These are phyloP conservation scores for Cytospora leucostoma DNA, from an alignment of 2,329 filamentous ascomycete species.

Conservation along the genomic window DNA sequence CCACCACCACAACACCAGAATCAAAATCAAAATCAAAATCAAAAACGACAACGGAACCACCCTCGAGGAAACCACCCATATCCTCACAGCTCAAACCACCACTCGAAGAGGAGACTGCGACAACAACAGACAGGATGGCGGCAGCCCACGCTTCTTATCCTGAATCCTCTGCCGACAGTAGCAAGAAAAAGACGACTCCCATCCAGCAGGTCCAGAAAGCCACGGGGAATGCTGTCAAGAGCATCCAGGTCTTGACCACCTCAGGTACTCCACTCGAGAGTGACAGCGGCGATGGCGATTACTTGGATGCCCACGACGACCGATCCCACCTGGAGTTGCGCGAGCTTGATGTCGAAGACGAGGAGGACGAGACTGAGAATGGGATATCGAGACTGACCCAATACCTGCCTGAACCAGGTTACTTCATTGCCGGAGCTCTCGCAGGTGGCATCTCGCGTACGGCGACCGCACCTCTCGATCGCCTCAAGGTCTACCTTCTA, in stretches of 20 bases:
- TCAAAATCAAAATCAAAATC: neutral
- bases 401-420: conserved; percentile 86
- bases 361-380: conserved; percentile 33
- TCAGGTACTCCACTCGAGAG: conserved; percentile 17
- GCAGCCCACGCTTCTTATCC: conserved; percentile 7
- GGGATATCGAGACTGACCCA: conserved; percentile 60
- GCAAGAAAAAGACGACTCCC: neutral
- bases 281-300: conserved; percentile 11
- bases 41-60: conserved; percentile 24
- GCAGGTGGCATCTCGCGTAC: conserved; percentile 94
- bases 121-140: conserved; percentile 10
- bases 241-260: conserved; percentile 3
- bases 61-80: conserved; percentile 21
- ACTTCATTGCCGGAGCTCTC: conserved; percentile 93
- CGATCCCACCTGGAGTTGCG: conserved; percentile 20
- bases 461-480: conserved; percentile 92
- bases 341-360: conserved; percentile 15
- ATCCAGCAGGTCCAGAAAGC: conserved; percentile 15
- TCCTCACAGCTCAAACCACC: conserved; percentile 25
- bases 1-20: neutral
- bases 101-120: conserved; percentile 1
- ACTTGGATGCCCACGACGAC: conserved; percentile 21
- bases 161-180: conserved; percentile 18
- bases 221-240: conserved; percentile 7
- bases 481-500: conserved; percentile 95